phyloP scores from a whole-genome alignment of 495 filamentous ascomycete genomes.

The Letharia columbiana region DNA sequence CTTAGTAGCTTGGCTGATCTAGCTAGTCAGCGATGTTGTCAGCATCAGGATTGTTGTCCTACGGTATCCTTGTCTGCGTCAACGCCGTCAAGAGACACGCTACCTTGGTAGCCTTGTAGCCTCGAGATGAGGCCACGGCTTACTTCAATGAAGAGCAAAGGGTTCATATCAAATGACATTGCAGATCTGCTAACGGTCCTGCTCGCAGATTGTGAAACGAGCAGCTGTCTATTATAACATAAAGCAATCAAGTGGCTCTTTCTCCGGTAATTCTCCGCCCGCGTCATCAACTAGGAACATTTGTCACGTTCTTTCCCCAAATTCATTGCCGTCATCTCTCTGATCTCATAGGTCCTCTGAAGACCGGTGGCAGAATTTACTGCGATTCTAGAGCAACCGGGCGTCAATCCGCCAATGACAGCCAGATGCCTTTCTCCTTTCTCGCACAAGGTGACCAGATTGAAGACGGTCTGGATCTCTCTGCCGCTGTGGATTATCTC shows the following conservation, averaged over 20 bases:
- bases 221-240: slow-evolving; percentile 1
- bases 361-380: background rate
- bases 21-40: background rate
- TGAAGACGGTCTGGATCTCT: background rate
- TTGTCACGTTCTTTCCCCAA: background rate
- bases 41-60: background rate
- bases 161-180: background rate
- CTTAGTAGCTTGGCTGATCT: background rate
- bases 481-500: background rate
- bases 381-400: background rate
- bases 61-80: background rate
- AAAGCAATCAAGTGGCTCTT: background rate
- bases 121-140: background rate
- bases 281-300: too few relatives aligned
- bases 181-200: background rate
- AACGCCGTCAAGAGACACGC: background rate
- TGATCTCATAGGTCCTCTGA: background rate
- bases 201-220: slow-evolving; percentile 14
- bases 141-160: background rate
- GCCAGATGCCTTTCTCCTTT: background rate
- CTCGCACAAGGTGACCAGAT: background rate
- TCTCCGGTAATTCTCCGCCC: background rate
- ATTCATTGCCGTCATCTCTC: background rate
- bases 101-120: background rate
- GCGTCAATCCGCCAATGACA: background rate